Conservation (phyloP, 257 asterid genomes). For the Lavandula angustifolia region DNA sequence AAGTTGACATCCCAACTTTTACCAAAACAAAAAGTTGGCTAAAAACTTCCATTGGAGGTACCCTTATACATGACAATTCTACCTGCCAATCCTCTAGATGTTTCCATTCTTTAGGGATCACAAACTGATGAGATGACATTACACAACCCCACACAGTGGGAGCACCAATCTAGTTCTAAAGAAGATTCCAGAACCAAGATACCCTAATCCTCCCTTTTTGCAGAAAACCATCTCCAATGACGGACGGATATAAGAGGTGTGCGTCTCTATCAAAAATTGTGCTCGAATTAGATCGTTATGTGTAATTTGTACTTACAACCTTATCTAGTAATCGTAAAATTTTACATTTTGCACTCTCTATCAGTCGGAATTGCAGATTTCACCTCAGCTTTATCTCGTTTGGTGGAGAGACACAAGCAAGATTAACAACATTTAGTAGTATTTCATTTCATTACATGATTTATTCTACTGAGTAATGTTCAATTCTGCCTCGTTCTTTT, state of each 20-base stretch:
- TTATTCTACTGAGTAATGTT: constrained; percentile 29
- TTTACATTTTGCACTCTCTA: no score
- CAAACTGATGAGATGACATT: neutral
- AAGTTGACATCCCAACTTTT: no score
- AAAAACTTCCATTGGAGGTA: no score
- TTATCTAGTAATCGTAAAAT: no score
- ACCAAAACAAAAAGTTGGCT: no score
- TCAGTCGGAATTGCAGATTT: no score
- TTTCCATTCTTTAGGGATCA: neutral
- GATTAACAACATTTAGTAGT: neutral
- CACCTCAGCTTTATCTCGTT: no score
- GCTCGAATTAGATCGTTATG: no score
- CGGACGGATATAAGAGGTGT: no score
- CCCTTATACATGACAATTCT: constrained; percentile 18
- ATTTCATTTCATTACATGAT: constrained; percentile 30
- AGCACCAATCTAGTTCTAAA: neutral
- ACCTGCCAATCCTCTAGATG: neutral
- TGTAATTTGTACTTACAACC: no score
- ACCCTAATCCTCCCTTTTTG: neutral
- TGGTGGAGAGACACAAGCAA: neutral
- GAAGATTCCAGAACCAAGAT: constrained; percentile 21
- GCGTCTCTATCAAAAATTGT: no score
- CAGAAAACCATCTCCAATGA: no score
- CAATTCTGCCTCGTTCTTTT: neutral
- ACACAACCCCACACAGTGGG: constrained; percentile 3